Conservation (phyloP, 495 filamentous ascomycete genomes). For the Penicillium subrubescens region DNA sequence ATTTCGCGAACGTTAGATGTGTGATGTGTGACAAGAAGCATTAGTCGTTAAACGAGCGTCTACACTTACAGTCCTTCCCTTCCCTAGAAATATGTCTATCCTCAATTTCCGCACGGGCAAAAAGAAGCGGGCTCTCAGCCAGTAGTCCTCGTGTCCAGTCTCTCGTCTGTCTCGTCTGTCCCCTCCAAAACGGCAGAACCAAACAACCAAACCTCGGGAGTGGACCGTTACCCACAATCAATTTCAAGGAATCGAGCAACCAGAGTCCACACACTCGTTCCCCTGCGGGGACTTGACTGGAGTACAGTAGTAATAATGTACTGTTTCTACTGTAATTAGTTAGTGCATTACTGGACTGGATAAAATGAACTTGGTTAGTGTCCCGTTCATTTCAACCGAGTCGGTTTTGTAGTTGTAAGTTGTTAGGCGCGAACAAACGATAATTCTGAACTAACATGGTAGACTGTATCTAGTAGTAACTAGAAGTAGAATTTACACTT, state of each 20-base stretch:
- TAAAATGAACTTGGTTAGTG: background rate
- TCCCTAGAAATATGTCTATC: background rate
- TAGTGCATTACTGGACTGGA: background rate
- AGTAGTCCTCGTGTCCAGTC: background rate
- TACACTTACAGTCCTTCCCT: too few species aligned
- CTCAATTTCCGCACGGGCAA: background rate
- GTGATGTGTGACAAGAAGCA: background rate
- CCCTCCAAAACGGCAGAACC: background rate
- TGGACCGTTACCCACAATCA: conserved; percentile 13
- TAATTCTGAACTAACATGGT: background rate
- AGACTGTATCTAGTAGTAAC: too few species aligned
- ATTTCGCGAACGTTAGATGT: background rate
- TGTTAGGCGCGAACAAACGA: background rate
- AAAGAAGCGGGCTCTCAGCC: background rate
- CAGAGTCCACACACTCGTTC: background rate
- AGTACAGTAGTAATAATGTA: background rate
- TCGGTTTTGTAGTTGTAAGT: background rate
- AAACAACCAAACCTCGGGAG: background rate
- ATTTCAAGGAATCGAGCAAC: conserved; percentile 23
- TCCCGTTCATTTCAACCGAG: background rate
- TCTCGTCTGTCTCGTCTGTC: too few species aligned
- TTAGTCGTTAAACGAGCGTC: background rate
- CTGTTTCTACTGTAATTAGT: too few species aligned
- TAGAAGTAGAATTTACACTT: background rate
- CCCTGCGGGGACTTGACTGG: background rate